phyloP scores from a whole-genome alignment of 352 stramenopile genomes.

The Thalassiosira sp. region DNA sequence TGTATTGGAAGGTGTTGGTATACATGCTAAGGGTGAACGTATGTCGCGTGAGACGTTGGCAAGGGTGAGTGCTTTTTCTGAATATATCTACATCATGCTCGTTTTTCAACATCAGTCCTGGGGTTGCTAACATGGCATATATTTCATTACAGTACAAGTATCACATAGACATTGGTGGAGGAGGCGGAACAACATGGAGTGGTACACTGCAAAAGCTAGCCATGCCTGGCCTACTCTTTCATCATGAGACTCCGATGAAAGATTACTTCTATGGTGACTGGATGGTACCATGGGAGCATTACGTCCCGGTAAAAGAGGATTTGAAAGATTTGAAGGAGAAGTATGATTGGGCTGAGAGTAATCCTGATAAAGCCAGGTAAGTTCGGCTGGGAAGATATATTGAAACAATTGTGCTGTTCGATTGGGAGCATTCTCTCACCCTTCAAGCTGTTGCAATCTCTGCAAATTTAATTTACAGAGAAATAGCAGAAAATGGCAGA shows the following conservation, averaged over 20 bases:
- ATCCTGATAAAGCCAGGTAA: constrained; percentile 26
- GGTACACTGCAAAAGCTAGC: constrained; percentile 44
- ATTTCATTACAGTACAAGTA: constrained; percentile 15
- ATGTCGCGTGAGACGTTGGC: neutral
- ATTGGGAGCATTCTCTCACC: too few relatives aligned
- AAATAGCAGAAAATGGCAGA: too few relatives aligned
- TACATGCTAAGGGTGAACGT: neutral
- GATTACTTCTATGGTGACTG: constrained; percentile 47
- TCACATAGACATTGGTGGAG: constrained; percentile 1
- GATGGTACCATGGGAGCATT: constrained; percentile 45
- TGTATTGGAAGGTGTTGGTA: constrained; percentile 3
- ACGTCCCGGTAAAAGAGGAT: constrained; percentile 39
- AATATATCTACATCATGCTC: too few relatives aligned
- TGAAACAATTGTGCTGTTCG: too few relatives aligned
- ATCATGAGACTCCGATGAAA: constrained; percentile 51
- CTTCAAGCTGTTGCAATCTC: too few relatives aligned
- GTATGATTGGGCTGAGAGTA: constrained; percentile 48
- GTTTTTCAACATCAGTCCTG: too few relatives aligned
- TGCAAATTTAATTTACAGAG: too few relatives aligned
- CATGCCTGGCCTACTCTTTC: constrained; percentile 44
- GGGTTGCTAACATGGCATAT: too few relatives aligned
- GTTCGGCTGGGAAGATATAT: constrained; percentile 16
- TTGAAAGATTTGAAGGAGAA: constrained; percentile 38
- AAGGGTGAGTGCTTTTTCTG: too few relatives aligned
- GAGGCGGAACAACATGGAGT: constrained; percentile 32